Percentiles rank a stretch among this genome's conserved stretches.
Conservation (phyloP, 257 asterid species). For the Prunella vulgaris region DNA sequence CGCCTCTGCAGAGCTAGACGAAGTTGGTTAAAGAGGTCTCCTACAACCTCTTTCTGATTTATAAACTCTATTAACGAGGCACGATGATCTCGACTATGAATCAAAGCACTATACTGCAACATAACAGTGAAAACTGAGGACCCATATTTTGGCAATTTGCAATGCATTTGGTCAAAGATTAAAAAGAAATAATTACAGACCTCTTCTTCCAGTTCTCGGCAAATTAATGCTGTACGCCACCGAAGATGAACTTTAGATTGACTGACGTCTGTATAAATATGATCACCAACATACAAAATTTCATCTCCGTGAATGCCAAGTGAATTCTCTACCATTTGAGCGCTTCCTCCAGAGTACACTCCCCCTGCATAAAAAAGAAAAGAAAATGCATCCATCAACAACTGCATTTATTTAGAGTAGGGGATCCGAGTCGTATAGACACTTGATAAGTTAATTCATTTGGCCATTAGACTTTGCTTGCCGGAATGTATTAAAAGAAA, state of each 20-base stretch:
- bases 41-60: conserved; percentile 84
- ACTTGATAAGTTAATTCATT: no score
- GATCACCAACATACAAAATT: conserved; percentile 88
- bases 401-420: neutral
- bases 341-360: conserved; percentile 86
- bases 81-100: conserved; percentile 56
- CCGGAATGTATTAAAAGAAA: neutral
- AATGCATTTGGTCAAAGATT: conserved; percentile 5
- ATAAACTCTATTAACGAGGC: conserved; percentile 68
- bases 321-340: conserved; percentile 89
- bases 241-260: conserved; percentile 86
- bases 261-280: conserved; percentile 91
- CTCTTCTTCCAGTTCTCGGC: conserved; percentile 92
- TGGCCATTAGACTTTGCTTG: neutral
- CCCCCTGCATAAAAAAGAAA: conserved; percentile 46
- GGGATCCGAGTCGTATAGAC: neutral
- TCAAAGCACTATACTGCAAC: conserved; percentile 75
- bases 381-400: neutral
- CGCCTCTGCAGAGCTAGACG: conserved; percentile 85
- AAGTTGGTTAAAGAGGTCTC: conserved; percentile 93
- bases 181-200: conserved; percentile 33
- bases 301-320: conserved; percentile 85
- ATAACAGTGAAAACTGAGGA: conserved; percentile 19
- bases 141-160: neutral
- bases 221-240: conserved; percentile 92